phyloP scores from a whole-genome alignment of 192 early-diverging fungal species.

The Pilaira anomala region DNA sequence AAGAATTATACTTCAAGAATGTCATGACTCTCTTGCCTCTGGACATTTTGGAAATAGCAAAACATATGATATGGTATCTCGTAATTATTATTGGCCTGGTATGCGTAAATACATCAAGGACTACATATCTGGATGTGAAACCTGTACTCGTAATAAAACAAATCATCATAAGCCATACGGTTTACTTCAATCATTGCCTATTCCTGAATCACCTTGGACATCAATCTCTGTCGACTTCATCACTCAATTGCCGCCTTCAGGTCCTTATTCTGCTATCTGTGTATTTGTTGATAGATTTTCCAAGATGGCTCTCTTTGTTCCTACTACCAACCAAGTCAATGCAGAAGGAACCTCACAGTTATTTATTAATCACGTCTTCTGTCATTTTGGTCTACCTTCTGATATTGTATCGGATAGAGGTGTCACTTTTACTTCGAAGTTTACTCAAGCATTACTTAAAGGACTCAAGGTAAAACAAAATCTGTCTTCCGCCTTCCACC shows the following conservation, averaged over 20 bases:
- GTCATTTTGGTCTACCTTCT: constrained; percentile 35
- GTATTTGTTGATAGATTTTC: constrained; percentile 44
- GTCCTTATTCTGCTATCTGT: constrained; percentile 33
- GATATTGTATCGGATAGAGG: constrained; percentile 45
- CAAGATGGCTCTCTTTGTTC: constrained; percentile 31
- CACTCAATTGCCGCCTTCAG: constrained; percentile 5
- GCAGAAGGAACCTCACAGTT: constrained; percentile 17
- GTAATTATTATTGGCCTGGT: too few species aligned
- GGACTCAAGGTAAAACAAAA: constrained; percentile 24
- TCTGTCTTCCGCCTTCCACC: constrained; percentile 33
- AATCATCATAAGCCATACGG: too few species aligned
- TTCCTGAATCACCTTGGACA: too few species aligned
- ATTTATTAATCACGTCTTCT: constrained; percentile 27
- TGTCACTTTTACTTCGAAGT: constrained; percentile 38
- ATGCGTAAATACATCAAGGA: too few species aligned
- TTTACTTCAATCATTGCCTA: too few species aligned
- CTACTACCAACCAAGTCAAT: constrained; percentile 3
- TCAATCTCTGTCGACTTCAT: too few species aligned
- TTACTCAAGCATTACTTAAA: constrained; percentile 30
- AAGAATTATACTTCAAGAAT: too few species aligned
- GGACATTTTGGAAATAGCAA: too few species aligned
- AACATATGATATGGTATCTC: too few species aligned
- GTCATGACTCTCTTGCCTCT: too few species aligned
- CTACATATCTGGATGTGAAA: too few species aligned
- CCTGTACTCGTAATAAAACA: too few species aligned